Evolutionary conservation across 2,329 filamentous ascomycete genomes (phyloP).

Genomic region (Botrytis aclada): DNA sequence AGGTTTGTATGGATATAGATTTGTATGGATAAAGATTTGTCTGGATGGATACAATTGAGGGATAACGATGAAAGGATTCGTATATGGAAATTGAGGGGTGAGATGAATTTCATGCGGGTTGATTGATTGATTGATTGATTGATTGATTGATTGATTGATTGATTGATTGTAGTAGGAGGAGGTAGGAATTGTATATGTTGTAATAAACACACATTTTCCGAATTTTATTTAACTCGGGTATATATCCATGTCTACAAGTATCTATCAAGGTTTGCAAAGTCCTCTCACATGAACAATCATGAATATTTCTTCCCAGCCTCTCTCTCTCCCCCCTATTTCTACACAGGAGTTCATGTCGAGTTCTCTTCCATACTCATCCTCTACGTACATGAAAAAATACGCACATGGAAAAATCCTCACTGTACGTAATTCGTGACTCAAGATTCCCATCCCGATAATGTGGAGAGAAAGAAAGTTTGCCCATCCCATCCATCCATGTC

Average conservation of each 20-base stretch:
- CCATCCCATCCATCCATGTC: background rate
- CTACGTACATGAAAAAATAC: background rate
- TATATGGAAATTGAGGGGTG: background rate
- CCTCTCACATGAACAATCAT: background rate
- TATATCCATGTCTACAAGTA: no score
- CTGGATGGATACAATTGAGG: background rate
- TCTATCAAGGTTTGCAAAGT: background rate
- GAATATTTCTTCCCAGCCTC: background rate
- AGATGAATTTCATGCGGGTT: conserved; percentile 1
- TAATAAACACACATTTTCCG: no score
- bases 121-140: no score
- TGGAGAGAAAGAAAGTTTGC: background rate
- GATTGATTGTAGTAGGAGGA: background rate
- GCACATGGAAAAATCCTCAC: no score
- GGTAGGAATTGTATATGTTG: no score
- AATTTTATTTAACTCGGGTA: background rate
- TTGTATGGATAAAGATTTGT: no score
- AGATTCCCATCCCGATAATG: background rate
- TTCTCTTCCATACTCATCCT: no score
- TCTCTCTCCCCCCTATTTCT: background rate
- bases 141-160: no score
- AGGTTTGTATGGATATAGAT: no score
- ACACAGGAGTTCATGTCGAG: no score
- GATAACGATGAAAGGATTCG: background rate
- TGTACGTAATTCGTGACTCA: background rate